Evolutionary conservation across 2,329 filamentous ascomycete genomes (phyloP), one percentile per base, ranked within the genome.

Genomic region (Claviceps capensis): DNA sequence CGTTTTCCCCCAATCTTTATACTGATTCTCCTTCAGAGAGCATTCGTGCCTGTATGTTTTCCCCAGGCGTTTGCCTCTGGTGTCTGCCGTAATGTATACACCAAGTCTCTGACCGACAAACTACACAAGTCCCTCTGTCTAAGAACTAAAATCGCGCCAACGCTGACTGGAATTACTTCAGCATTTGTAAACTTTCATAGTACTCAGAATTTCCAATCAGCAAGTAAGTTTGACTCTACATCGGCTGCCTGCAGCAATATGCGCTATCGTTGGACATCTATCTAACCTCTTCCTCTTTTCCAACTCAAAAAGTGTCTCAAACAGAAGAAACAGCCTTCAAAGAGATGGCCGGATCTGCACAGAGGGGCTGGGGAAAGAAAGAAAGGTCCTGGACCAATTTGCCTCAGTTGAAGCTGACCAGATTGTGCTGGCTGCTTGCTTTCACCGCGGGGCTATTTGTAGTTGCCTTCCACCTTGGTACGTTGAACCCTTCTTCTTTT

Each of bases 381-480:
- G 44, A 37, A 34, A 17, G 22, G 7, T 45, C 23, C 52, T 41
- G 44, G 48, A 51, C 48, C 48, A 41, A 40, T 40, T 11, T 16
- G 41, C 30, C 26, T 43, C 23, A 48, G 26, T 30, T 16, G 22
- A 52, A 48, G 50, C 44, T 53, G 48, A 51, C 47, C 42, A 53
- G 44, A 37, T 26, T 48, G 19, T 46, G 47, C 44, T 53, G 52
- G 52, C 48, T 53, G 44, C 37, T 51, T 19, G 45, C 44, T 34
- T n/a, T 51, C 38, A 17, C 22, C 22, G 34, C 48, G 17, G 52
- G 42, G 26, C 30, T 50, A 5, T 36, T 34, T 17, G 40, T 53
- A 4, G 30, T 50, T 26, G 44, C 36, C n/a, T 36, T 51, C 19
- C 52, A 53, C 40, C 13, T 53, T 30, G 50, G 43, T 47, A 50